Conservation (phyloP, 1,284 basidiomycete species). For the Lignosus rhinocerotis region DNA sequence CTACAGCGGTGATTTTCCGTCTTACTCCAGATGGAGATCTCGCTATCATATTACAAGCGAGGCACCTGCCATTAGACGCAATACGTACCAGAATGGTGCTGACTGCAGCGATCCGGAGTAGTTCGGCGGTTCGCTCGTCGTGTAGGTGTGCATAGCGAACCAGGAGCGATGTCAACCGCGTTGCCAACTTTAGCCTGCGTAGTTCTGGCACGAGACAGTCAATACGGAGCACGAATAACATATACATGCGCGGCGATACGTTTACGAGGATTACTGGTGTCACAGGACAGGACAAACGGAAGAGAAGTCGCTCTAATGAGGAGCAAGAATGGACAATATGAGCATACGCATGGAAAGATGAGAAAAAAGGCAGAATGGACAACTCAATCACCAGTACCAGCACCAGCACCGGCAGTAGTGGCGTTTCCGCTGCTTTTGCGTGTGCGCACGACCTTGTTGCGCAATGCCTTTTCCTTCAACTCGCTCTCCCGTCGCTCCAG, state of each 20-base stretch:
- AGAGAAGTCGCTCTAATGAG: constrained; percentile 7
- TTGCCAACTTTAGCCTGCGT: background rate
- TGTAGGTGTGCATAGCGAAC: background rate
- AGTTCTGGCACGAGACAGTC: constrained; percentile 15
- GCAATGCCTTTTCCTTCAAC: constrained; percentile 73
- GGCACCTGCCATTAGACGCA: constrained; percentile 14
- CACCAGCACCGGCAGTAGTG: background rate
- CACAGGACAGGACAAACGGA: background rate
- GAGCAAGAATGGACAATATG: background rate
- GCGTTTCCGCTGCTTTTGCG: constrained; percentile 45
- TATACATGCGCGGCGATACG: constrained; percentile 20
- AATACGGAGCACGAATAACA: constrained; percentile 16
- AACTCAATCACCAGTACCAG: constrained; percentile 2
- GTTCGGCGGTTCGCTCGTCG: background rate
- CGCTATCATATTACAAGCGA: background rate
- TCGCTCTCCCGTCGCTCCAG: constrained; percentile 70
- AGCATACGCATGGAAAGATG: constrained; percentile 1
- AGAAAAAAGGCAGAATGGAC: constrained; percentile 2
- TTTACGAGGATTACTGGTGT: constrained; percentile 4
- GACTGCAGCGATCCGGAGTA: background rate
- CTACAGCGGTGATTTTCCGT: background rate
- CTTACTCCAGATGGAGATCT: background rate
- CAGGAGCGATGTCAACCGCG: background rate
- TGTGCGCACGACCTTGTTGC: constrained; percentile 77
- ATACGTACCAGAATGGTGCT: constrained; percentile 8